Conservation (phyloP, 345 rosid genomes). For the Lepidium africanum region DNA sequence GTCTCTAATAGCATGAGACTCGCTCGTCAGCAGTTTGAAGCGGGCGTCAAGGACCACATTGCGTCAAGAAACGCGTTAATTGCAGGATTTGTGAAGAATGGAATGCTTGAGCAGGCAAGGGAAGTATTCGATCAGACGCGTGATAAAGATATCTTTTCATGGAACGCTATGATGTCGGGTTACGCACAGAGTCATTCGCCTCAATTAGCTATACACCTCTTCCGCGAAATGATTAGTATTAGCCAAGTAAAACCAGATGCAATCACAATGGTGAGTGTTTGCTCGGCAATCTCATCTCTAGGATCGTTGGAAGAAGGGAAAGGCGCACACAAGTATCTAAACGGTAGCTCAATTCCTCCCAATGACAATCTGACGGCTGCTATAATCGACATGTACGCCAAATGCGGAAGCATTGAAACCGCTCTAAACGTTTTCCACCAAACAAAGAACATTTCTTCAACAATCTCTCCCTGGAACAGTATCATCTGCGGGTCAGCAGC, state of each 20-base stretch:
- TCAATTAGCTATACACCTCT: constrained; percentile 44
- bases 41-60: constrained; percentile 40
- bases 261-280: constrained; percentile 77
- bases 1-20: constrained; percentile 42
- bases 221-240: constrained; percentile 45
- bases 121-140: constrained; percentile 49
- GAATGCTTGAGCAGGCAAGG: constrained; percentile 52
- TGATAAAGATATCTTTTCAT: constrained; percentile 68
- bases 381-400: constrained; percentile 83
- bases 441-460: constrained; percentile 31
- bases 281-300: constrained; percentile 55
- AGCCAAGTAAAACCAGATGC: constrained; percentile 51
- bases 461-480: constrained; percentile 82
- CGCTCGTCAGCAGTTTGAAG: constrained; percentile 55
- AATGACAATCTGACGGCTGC: constrained; percentile 71
- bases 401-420: constrained; percentile 68
- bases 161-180: constrained; percentile 79
- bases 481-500: constrained; percentile 68
- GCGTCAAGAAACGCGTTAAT: constrained; percentile 66
- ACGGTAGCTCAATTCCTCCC: constrained; percentile 34
- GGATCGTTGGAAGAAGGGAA: constrained; percentile 58
- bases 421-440: constrained; percentile 53
- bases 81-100: constrained; percentile 53
- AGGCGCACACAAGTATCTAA: constrained; percentile 50
- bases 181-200: constrained; percentile 53